A percentile compares a stretch with the other conserved stretches of the same genome.
Evolutionary conservation across 1,139 yeast genomes (phyloP).

Genomic region (Debaryomyces sp.): DNA sequence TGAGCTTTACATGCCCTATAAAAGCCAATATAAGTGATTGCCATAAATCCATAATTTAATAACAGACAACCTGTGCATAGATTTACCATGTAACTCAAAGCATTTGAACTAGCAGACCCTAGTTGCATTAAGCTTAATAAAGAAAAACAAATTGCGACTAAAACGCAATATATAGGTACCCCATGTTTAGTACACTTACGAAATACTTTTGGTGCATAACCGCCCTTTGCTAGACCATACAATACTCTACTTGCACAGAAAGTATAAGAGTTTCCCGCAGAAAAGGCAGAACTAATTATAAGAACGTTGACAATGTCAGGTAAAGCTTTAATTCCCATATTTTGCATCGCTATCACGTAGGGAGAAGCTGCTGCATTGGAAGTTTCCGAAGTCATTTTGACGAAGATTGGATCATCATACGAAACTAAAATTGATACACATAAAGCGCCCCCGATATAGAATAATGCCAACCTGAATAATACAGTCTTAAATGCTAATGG

Average conservation of each 20-base stretch:
- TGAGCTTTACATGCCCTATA: conserved; percentile 58
- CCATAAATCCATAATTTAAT: conserved; percentile 68
- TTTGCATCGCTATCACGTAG: conserved; percentile 48
- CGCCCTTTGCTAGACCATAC: conserved; percentile 41
- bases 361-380: conserved; percentile 41
- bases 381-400: conserved; percentile 23
- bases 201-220: conserved; percentile 42
- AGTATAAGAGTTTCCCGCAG: conserved; percentile 49
- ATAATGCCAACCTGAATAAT: conserved; percentile 66
- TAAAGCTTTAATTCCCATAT: conserved; percentile 37
- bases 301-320: conserved; percentile 46
- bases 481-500: conserved; percentile 82
- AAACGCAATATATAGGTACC: conserved; percentile 58
- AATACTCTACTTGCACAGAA: conserved; percentile 46
- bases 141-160: conserved; percentile 33
- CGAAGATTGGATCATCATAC: conserved; percentile 40
- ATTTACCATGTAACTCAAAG: conserved; percentile 75
- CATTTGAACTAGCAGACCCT: conserved; percentile 52
- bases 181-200: conserved; percentile 51
- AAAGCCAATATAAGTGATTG: conserved; percentile 61
- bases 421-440: conserved; percentile 44
- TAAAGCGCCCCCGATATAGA: conserved; percentile 59
- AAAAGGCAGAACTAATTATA: conserved; percentile 39
- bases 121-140: conserved; percentile 29
- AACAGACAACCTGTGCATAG: conserved; percentile 80